phyloP scores from a whole-genome alignment of 352 stramenopile genomes.

The Phytophthora capsici region DNA sequence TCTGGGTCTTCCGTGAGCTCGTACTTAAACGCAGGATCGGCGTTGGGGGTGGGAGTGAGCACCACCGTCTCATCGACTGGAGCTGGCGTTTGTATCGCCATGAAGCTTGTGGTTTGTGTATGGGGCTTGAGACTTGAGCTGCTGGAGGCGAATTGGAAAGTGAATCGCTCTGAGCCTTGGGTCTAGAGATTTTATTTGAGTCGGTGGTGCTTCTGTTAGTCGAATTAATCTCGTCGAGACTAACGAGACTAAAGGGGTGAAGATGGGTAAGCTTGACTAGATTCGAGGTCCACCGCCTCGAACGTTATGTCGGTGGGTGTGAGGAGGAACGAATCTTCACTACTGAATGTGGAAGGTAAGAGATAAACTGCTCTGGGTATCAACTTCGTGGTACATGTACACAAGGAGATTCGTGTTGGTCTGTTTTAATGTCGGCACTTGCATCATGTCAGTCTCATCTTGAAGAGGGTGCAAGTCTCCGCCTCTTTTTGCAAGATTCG shows the following conservation, averaged over 20 bases:
- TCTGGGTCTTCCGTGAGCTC: slow-evolving; percentile 20
- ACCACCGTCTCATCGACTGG: slow-evolving; percentile 12
- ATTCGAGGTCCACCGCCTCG: slow-evolving; percentile 17
- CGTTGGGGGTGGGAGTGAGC: slow-evolving; percentile 13
- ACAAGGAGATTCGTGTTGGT: no score
- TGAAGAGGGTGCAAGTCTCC: slow-evolving; percentile 16
- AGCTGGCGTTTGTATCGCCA: slow-evolving; percentile 14
- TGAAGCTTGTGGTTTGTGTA: not conserved
- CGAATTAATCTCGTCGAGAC: slow-evolving; percentile 20
- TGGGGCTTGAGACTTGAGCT: slow-evolving; percentile 10
- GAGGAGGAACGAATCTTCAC: slow-evolving; percentile 10
- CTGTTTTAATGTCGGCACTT: no score
- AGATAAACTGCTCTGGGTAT: no score
- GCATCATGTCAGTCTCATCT: not conserved
- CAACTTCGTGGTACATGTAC: no score
- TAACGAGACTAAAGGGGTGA: slow-evolving; percentile 3
- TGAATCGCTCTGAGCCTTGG: slow-evolving; percentile 1
- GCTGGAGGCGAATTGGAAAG: slow-evolving; percentile 23
- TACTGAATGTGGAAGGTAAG: not conserved
- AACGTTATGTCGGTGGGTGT: slow-evolving; percentile 4
- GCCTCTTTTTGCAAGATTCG: slow-evolving; percentile 28
- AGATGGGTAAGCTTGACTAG: slow-evolving; percentile 14
- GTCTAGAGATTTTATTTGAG: no score
- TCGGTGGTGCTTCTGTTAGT: slow-evolving; percentile 4
- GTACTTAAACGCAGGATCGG: slow-evolving; percentile 21